These are phyloP conservation scores for Fusarium sacchari DNA, from an alignment of 2,329 filamentous ascomycete genomes.

Conservation along the genomic window DNA sequence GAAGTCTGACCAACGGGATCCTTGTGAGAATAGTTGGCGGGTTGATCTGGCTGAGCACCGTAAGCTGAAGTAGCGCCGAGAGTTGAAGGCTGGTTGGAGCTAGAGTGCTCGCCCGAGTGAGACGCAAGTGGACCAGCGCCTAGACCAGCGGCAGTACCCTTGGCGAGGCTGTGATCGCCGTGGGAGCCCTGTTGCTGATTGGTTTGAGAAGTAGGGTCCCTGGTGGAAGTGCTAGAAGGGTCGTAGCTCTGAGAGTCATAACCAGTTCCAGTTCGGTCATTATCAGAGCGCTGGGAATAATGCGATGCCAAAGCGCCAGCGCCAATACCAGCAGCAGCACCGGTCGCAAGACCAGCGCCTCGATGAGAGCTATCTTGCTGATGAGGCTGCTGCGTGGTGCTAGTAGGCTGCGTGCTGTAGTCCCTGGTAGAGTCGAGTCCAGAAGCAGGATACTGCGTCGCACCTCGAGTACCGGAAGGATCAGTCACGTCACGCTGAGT, in stretches of 20 bases:
- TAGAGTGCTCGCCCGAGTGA: neutral
- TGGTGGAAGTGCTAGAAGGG: neutral
- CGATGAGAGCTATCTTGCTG: neutral
- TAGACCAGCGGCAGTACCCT: neutral
- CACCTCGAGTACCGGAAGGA: neutral
- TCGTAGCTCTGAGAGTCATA: neutral
- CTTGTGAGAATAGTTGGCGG: slow-evolving; percentile 13
- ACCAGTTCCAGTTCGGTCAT: neutral
- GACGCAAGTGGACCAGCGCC: neutral
- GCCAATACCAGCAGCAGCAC: slow-evolving; percentile 5
- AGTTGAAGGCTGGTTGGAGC: neutral
- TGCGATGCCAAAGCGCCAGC: slow-evolving; percentile 11
- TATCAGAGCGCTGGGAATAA: neutral
- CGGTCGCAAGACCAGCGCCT: neutral
- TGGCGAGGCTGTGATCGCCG: neutral
- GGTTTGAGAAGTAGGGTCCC: neutral
- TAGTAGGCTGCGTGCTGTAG: neutral
- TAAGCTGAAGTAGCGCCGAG: neutral
- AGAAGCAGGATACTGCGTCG: slow-evolving; percentile 3
- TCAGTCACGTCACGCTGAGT: neutral
- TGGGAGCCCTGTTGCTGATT: neutral
- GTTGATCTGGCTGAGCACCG: neutral
- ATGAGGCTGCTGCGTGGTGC: neutral
- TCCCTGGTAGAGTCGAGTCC: neutral
- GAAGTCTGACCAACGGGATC: neutral